Base-by-base conservation (phyloP, 306 rosid genomes). In the Vicia sativa region DNA sequence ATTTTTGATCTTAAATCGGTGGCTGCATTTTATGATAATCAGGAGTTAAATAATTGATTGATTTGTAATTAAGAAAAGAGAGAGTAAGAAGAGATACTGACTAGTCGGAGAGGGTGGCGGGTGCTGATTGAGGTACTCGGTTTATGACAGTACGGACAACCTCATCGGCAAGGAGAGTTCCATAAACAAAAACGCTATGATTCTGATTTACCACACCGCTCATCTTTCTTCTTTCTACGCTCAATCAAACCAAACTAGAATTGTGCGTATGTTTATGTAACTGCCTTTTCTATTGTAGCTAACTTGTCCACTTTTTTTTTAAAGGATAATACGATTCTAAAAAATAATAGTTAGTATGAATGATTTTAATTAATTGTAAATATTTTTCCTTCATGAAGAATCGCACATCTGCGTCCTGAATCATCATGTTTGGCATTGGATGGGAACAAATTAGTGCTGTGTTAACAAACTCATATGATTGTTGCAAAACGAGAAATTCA, bases 101-200 rank as follows among this genome's bases (percentile, higher is more conserved):
- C 99, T 65, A 80, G 87, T 60, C 78, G 7, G 61, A 21, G 54
- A 93, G 96, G 54, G 68, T 65, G 39, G 97, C 96, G 43, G 79
- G 11, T 25, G 87, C 53, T 1, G 96, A 66, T 4, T 59, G 56
- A 79, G 99, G 97, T 35, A 85, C 37, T 18, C 99, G 97, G 1
- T 85, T 82, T 46, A 90, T 46, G 68, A 93, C 95, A 11, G 68
- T 71, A 0, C 76, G 78, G 11, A 91, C 91, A 62, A 93, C 87
- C 29, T 90, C 99, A 43, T 90, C 96, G 8, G 96, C 89, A 38
- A 85, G 60, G 54, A 93, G 92, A 76, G 90, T 86, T 11, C 97
- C 95, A 65, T 93, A 93, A 10, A 90, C 97, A 82, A 93, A 93
- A 13, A 93, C 97, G 81, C 74, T 76, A 74, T 95, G 77, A 13